Base-by-base conservation (phyloP, 1,284 basidiomycete species). In the Boletus semigastroideus region DNA sequence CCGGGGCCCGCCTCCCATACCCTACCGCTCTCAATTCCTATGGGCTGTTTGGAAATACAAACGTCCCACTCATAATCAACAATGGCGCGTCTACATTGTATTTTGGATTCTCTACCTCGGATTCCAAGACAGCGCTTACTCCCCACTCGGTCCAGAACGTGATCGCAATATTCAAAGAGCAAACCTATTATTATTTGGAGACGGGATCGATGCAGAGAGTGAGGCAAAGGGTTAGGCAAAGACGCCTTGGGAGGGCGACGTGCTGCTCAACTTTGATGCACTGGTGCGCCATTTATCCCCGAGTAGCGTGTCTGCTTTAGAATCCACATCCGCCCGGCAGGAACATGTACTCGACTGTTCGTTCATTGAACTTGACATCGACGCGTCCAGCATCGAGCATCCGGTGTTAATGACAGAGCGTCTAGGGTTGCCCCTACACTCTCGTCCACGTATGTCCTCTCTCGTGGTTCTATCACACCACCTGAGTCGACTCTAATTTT, bases 361-460 rank as follows among this genome's bases (percentile, higher is more conserved):
- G 36, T 95, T 98, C 67, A 77, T 90, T 49, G 86, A 87, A 53
- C 79, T 99, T 8, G 92, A 92, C 9, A 87, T 98, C 57, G 86
- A 93, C 63, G 82, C 85, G 0, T 73, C 83, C 8, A 78, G 79
- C n/a, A 79, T 98, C 31, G 81, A 90, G 52, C 94, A 98, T 67
- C 95, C 96, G 0, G 77, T 99, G 25, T 74, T 97, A 54, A 97
- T 99, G 92, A 90, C 94, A 0, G 97, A 99, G 69, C 81, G 94
- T 11, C 75, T 99, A 2, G 88, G 87, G 56, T 93, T 94, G 37
- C 94, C 95, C 0, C 71, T 96, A 27, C 93, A 96, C 72, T 96
- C 93, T 11, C 78, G 97, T 68, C 79, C 86, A 34, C 70, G 93
- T 94, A 69, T 53, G 90, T 80, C 36, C 14, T 12, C 22, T 45